These are phyloP conservation scores for Cornus kousa DNA, from an alignment of 148 eudicot species.

Conservation along the genomic window DNA sequence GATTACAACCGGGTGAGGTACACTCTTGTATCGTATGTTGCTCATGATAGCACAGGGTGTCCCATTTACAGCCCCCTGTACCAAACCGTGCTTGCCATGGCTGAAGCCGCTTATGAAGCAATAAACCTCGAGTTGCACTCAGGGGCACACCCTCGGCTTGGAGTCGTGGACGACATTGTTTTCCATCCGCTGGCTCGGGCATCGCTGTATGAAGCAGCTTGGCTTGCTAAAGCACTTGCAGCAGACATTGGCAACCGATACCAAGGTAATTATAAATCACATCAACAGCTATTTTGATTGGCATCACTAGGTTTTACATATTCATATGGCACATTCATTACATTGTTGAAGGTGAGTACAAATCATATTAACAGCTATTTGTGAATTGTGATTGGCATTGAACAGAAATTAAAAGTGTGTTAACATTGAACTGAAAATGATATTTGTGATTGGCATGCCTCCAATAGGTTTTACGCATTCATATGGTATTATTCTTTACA, in stretches of 20 bases:
- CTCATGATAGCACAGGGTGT: conserved; percentile 55
- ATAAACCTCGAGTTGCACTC: conserved; percentile 53
- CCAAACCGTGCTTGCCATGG: conserved; percentile 51
- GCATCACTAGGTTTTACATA: too few relatives aligned
- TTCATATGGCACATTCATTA: too few relatives aligned
- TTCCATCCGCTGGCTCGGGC: conserved; percentile 53
- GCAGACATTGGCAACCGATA: conserved; percentile 55
- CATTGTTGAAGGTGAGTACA: too few relatives aligned
- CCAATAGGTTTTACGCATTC: too few relatives aligned
- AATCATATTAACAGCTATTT: too few relatives aligned
- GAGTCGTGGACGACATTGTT: conserved; percentile 59
- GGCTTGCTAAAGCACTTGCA: conserved; percentile 56
- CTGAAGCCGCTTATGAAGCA: conserved; percentile 54
- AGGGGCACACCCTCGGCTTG: conserved; percentile 64
- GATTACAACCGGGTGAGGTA: conserved; percentile 50
- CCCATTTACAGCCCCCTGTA: conserved; percentile 59
- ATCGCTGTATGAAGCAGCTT: conserved; percentile 63
- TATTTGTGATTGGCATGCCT: too few relatives aligned
- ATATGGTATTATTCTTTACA: too few relatives aligned
- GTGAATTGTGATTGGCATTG: too few relatives aligned
- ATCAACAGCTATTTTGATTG: background rate
- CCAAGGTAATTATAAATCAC: conserved; percentile 32
- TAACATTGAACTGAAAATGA: too few relatives aligned
- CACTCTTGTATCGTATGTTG: conserved; percentile 55
- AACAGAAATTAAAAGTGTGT: too few relatives aligned